Evolutionary conservation across 805 yeast genomes (phyloP).

Genomic region (Metschnikowia gelsemii): DNA sequence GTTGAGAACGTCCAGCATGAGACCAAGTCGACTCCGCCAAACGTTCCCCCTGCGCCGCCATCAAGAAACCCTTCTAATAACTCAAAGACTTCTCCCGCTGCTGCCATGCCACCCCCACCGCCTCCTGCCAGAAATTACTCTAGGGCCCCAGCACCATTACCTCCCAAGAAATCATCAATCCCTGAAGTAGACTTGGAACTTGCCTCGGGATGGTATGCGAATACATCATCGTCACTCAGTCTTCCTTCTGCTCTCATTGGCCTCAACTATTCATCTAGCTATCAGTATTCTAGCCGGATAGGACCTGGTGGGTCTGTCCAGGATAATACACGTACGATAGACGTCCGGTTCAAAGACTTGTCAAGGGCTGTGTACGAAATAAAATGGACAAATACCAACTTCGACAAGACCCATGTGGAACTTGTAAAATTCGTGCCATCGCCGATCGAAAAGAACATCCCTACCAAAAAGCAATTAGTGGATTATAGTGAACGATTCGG

Average conservation of each 20-base stretch:
- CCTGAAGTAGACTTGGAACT: conserved; percentile 46
- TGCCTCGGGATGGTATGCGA: conserved; percentile 47
- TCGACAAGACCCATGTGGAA: conserved; percentile 24
- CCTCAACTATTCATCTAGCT: conserved; percentile 31
- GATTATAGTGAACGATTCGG: conserved; percentile 42
- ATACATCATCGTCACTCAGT: conserved; percentile 21
- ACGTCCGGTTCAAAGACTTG: conserved; percentile 44
- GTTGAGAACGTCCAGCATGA: too few relatives aligned
- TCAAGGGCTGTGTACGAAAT: conserved; percentile 36
- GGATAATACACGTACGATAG: conserved; percentile 27
- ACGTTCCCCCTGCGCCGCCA: conserved; percentile 32
- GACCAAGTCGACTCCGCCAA: conserved; percentile 20
- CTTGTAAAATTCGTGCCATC: conserved; percentile 42
- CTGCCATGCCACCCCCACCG: conserved; percentile 25
- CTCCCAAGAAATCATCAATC: conserved; percentile 18
- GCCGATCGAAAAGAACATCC: conserved; percentile 34
- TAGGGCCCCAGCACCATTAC: conserved; percentile 21
- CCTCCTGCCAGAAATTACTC: conserved; percentile 31
- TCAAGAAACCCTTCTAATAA: conserved; percentile 6
- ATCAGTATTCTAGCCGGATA: conserved; percentile 12
- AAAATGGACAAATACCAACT: conserved; percentile 38
- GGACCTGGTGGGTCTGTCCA: conserved; percentile 13
- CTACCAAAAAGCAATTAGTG: conserved; percentile 32
- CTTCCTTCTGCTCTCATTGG: conserved; percentile 43
- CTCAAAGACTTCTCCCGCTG: conserved; percentile 11